Evolutionary conservation across 768 basidiomycete genomes (phyloP).

Genomic region (Suillus luteus): DNA sequence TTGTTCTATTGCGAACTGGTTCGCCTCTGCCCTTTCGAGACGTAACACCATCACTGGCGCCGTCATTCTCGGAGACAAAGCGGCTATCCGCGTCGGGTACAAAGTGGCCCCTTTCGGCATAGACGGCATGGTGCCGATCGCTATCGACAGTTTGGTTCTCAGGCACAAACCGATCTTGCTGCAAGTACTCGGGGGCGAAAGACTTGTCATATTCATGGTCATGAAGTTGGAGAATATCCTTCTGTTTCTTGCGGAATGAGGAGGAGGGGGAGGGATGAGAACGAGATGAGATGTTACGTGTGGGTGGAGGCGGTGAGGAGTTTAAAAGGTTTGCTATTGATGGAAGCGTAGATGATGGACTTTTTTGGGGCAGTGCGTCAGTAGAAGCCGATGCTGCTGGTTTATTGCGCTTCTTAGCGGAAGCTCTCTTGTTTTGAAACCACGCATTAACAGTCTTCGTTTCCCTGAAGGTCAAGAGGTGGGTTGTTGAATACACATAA

Average conservation of each 20-base stretch:
- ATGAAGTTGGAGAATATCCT: not conserved
- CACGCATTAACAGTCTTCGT: constrained; percentile 85
- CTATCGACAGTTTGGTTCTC: constrained; percentile 34
- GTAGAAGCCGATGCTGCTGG: constrained; percentile 37
- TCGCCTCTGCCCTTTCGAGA: constrained; percentile 34
- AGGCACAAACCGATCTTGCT: constrained; percentile 36
- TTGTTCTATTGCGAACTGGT: constrained; percentile 56
- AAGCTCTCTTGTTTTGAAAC: constrained; percentile 87
- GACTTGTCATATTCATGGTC: constrained; percentile 33
- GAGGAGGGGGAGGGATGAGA: constrained; percentile 26
- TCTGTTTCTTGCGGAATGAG: constrained; percentile 32
- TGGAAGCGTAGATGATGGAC: constrained; percentile 31
- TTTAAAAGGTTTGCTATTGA: constrained; percentile 45
- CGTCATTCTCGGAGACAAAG: constrained; percentile 53
- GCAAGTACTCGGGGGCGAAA: constrained; percentile 32
- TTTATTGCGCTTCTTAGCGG: constrained; percentile 71
- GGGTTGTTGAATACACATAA: constrained; percentile 16
- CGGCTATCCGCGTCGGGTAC: constrained; percentile 53
- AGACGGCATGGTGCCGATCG: constrained; percentile 23
- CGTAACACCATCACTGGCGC: constrained; percentile 23
- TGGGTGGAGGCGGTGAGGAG: constrained; percentile 32
- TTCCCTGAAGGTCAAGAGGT: constrained; percentile 51
- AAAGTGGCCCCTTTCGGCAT: constrained; percentile 50
- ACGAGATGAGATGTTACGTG: constrained; percentile 26
- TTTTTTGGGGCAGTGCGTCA: constrained; percentile 23